Base-by-base conservation (phyloP, 2,329 filamentous ascomycete genomes). In the Alternaria burnsii region DNA sequence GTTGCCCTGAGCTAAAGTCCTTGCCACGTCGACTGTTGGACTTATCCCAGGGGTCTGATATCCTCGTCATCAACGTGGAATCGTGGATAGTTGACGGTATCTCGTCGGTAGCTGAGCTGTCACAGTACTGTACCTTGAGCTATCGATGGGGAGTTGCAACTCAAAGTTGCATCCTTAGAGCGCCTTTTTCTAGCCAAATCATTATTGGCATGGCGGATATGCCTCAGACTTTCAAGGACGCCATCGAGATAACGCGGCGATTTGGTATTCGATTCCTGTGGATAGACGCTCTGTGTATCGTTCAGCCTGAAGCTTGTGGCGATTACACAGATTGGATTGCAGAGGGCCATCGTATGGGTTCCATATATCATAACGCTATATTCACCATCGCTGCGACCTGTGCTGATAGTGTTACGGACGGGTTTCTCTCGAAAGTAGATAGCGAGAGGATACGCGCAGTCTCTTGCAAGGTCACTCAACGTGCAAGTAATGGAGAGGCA, bases 221-320 rank as follows among this genome's bases (percentile, higher is more conserved):
- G 34, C 59, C 59, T 12, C 43, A 55, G 8, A 62, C 59, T 3
- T 57, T 62, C n/a, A 41, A 40, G n/a, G 59, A 62, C 3, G 59
- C 50, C 3, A 44, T 59, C n/a, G 5, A 24, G 0, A n/a, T 24
- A 20, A 28, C 52, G 0, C 28, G 59, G 1, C 12, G 20, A 8
- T n/a, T 59, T 7, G 32, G 26, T 9, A 28, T 59, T 1, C 38
- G 40, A 28, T 62, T 59, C 10, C 44, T 59, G 5, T 62, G 55
- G 55, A 62, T 62, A 22, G 59, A 62, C 3, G 51, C 59, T 5
- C 55, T 62, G 3, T 59, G 55, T 46, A 58, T 62, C 2, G 24
- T 62, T 5, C 55, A 59, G 44, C 32, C 57, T 7, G 43, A 20
- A 24, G 22, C 24, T 20, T 41, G 10, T 12, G 43, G 52, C 16